Conservation (phyloP, 2,329 filamentous ascomycete species). For the Colletotrichum nymphaeae region DNA sequence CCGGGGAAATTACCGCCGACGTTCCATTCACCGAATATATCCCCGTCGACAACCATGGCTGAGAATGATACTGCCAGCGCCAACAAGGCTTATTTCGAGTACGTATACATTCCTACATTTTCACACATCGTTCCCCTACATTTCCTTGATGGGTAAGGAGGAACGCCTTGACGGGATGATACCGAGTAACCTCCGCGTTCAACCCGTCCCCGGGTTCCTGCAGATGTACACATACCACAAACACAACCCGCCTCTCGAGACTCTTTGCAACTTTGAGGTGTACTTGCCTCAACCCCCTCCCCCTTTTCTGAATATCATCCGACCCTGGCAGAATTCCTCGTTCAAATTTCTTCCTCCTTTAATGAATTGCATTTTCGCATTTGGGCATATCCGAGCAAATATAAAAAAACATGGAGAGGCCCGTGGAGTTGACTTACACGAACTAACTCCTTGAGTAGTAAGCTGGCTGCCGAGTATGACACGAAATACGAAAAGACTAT, state of each 20-base stretch:
- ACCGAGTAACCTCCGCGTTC: neutral
- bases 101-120: constrained; percentile 7
- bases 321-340: neutral
- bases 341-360: neutral
- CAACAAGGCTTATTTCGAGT: constrained; percentile 38
- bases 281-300: too few relatives aligned
- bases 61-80: constrained; percentile 25
- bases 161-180: neutral
- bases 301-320: too few relatives aligned
- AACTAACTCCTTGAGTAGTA: constrained; percentile 47
- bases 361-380: neutral
- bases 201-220: constrained; percentile 29
- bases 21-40: neutral
- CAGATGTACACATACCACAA: neutral
- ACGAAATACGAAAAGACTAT: constrained; percentile 64
- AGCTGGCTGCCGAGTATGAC: constrained; percentile 67
- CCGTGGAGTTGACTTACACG: neutral
- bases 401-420: neutral
- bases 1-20: too few relatives aligned
- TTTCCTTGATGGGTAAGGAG: neutral
- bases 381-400: neutral
- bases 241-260: neutral
- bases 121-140: neutral
- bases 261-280: too few relatives aligned
- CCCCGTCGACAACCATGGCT: neutral